These are phyloP conservation scores for Trichomonascaceae sp. DNA, from an alignment of 1,139 yeast species.

Conservation along the genomic window DNA sequence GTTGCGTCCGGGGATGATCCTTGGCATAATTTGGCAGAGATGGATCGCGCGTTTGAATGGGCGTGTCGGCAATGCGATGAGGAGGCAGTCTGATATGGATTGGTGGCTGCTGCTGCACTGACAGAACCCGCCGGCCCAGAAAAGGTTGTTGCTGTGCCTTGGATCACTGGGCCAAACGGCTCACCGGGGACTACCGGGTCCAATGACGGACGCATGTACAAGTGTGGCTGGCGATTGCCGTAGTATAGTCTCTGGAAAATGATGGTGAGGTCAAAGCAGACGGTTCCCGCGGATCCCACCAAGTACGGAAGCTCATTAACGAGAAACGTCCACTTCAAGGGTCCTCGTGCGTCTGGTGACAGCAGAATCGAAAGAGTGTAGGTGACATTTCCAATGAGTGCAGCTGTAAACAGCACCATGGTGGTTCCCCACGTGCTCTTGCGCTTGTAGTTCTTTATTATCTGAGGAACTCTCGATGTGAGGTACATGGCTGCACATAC, in stretches of 20 bases:
- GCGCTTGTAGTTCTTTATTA: constrained; percentile 57
- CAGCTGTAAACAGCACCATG: constrained; percentile 64
- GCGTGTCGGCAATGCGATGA: constrained; percentile 1
- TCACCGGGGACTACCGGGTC: not conserved
- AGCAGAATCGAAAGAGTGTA: constrained; percentile 60
- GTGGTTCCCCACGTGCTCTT: constrained; percentile 80
- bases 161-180: not conserved
- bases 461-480: constrained; percentile 74
- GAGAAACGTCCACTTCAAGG: constrained; percentile 38
- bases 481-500: constrained; percentile 64
- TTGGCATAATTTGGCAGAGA: constrained; percentile 2
- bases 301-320: constrained; percentile 67
- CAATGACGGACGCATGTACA: not conserved
- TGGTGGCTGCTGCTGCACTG: too few species aligned
- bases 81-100: not conserved
- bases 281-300: constrained; percentile 78
- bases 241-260: constrained; percentile 45
- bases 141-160: not conserved
- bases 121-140: too few species aligned
- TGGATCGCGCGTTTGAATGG: constrained; percentile 2
- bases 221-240: constrained; percentile 13
- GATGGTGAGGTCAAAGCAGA: constrained; percentile 61
- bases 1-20: constrained; percentile 2
- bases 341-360: constrained; percentile 28
- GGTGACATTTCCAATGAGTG: constrained; percentile 67